Evolutionary conservation across 2,329 filamentous ascomycete species (phyloP).

Genomic region (Cercospora zeina): DNA sequence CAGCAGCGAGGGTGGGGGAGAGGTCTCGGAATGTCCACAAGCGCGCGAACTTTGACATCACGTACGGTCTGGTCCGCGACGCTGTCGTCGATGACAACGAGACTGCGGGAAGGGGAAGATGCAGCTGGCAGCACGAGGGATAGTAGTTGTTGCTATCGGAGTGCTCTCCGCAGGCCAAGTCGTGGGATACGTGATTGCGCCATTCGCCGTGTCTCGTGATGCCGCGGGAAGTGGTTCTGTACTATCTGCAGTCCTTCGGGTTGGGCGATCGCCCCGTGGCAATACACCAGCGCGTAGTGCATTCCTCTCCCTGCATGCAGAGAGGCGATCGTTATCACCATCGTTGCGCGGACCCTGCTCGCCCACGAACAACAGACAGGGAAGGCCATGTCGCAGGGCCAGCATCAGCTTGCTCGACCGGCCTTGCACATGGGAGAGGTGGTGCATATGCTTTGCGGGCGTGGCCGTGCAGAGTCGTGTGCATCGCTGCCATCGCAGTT

Average conservation of each 20-base stretch:
- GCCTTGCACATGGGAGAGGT: background rate
- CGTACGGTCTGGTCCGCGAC: background rate
- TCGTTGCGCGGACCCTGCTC: background rate
- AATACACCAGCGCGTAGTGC: too few species aligned
- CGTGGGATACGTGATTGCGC: background rate
- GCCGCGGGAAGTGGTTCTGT: background rate
- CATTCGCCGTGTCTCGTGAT: slow-evolving; percentile 2
- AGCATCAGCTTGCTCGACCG: background rate
- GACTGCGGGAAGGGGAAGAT: background rate
- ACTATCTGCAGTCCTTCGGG: background rate
- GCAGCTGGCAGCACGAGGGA: background rate
- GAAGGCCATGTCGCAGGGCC: background rate
- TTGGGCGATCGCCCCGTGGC: background rate
- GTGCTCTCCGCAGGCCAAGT: background rate
- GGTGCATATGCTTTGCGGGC: background rate
- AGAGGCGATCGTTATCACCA: slow-evolving; percentile 9
- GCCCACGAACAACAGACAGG: background rate
- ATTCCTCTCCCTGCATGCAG: background rate
- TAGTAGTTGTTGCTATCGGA: background rate
- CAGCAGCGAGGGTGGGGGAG: background rate
- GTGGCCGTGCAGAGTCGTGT: slow-evolving; percentile 9
- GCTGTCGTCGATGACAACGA: slow-evolving; percentile 1
- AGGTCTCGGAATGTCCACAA: background rate
- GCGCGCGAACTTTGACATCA: background rate
- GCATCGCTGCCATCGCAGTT: background rate